A percentile compares a stretch with the other conserved stretches of the same genome.
Evolutionary conservation across 805 yeast genomes (phyloP).

Genomic region (Metschnikowia rubicola): DNA sequence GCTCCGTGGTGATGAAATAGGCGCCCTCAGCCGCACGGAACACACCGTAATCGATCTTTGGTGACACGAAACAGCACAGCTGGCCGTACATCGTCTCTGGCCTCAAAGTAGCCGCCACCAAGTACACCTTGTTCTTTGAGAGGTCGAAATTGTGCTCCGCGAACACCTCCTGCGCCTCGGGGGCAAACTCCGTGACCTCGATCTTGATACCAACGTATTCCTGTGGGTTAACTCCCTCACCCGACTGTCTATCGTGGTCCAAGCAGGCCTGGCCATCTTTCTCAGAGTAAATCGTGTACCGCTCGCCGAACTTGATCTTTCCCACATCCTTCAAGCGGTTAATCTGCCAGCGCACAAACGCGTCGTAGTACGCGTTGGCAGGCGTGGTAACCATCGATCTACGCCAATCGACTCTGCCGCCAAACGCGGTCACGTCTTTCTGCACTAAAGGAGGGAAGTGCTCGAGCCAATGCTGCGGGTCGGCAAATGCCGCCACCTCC

Average conservation of each 20-base stretch:
- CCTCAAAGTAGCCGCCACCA: constrained; percentile 95
- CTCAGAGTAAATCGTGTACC: constrained; percentile 95
- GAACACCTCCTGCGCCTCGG: constrained; percentile 53
- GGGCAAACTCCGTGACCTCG: constrained; percentile 56
- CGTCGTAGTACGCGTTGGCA: constrained; percentile 88
- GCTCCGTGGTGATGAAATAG: constrained; percentile 81
- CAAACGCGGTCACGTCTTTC: constrained; percentile 73
- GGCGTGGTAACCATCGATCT: constrained; percentile 94
- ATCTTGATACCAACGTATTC: constrained; percentile 95
- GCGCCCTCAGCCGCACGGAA: constrained; percentile 78
- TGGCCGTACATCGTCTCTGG: constrained; percentile 99
- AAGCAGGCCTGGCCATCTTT: constrained; percentile 99
- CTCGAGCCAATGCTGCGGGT: constrained; percentile 85
- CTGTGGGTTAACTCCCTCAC: constrained; percentile 96
- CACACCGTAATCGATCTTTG: constrained; percentile 87
- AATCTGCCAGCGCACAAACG: constrained; percentile 93
- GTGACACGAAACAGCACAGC: constrained; percentile 96
- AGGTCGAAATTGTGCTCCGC: constrained; percentile 46
- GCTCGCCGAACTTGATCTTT: constrained; percentile 95
- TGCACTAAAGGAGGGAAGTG: constrained; percentile 90
- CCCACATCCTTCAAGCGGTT: constrained; percentile 78
- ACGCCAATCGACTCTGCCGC: constrained; percentile 98
- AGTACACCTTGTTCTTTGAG: constrained; percentile 60
- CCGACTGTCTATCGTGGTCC: constrained; percentile 97
- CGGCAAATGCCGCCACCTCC: constrained; percentile 85